Evolutionary conservation across 2,329 filamentous ascomycete genomes (phyloP).

Genomic region (Colletotrichum gloeosporioides): DNA sequence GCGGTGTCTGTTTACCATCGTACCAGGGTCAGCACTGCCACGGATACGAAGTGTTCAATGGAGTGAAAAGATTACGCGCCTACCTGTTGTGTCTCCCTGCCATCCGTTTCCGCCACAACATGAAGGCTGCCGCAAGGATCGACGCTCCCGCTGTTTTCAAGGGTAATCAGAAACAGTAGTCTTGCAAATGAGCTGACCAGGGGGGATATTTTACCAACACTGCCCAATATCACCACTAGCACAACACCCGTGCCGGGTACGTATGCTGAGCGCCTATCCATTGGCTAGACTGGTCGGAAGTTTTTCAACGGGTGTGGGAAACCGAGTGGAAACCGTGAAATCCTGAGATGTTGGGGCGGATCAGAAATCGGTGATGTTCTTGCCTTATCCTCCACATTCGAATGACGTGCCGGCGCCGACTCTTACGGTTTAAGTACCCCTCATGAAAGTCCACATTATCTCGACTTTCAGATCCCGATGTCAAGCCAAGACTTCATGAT

Average conservation of each 20-base stretch:
- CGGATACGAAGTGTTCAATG: not conserved
- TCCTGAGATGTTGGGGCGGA: not conserved
- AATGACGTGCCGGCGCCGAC: not conserved
- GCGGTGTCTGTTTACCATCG: not conserved
- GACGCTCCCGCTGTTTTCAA: not conserved
- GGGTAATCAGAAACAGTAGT: not conserved
- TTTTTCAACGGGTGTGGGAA: not conserved
- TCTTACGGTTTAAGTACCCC: not conserved
- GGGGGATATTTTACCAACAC: not conserved
- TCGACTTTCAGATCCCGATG: not conserved
- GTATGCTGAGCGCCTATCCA: not conserved
- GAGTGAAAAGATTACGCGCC: not conserved
- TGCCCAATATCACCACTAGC: not conserved
- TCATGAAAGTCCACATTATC: not conserved
- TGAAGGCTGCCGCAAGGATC: not conserved
- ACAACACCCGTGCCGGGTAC: not conserved
- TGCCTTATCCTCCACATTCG: not conserved
- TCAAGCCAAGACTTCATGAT: not conserved
- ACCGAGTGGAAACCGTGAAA: not conserved
- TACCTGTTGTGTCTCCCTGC: not conserved
- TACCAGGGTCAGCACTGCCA: not conserved
- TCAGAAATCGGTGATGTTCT: not conserved
- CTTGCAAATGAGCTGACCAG: not conserved
- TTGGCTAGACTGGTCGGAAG: not conserved
- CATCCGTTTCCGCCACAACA: not conserved